Evolutionary conservation across 768 basidiomycete species (phyloP), one percentile per base, ranked within the genome.

Genomic region (Boletus vinaceobasis): DNA sequence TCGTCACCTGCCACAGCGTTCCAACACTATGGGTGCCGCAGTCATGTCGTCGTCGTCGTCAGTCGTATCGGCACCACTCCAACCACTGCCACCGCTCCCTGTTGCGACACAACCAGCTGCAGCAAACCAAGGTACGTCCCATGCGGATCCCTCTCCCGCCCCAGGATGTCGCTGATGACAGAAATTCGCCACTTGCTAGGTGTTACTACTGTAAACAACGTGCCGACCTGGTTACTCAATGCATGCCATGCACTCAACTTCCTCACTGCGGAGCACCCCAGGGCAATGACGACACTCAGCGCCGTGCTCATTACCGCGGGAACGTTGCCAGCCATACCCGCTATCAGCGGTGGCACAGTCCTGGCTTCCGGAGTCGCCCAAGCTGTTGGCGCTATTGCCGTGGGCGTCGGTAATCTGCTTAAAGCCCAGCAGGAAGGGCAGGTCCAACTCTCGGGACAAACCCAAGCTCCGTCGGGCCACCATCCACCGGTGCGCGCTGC

Each of bases 231-330:
- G 88, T 77, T 91, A 17, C 65, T 91, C 52, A 90, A 89, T 62
- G 88, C 89, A 1, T 85, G 85, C 60, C 82, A 77, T 45, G 88
- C 89, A 10, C 77, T 91, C 56, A 87, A 89, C 50, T 87, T 79
- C 71, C 80, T 91, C 50, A 82, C 82, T 10, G 79, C 76, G 56
- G 89, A 90, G 60, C 88, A 91, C 61, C 89, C 89, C 10, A 85
- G 85, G 65, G 81, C 76, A 6, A 84, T 89, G 86, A 84, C 80
- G 57, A 79, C 87, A 33, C 68, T 90, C 49, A 86, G 86, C 58
- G 88, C 88, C 7, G 82, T 91, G 49, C 79, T 91, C 55, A 87
- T 91, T 65, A 88, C 88, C 3, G 86, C 85, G 32, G 89, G 88
- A 35, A 84, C 85, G 32, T 75, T 91, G 40, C 88, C 88, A 1